These are phyloP conservation scores for Moesziomyces antarcticus DNA, from an alignment of 1,284 basidiomycete genomes.

Conservation along the genomic window DNA sequence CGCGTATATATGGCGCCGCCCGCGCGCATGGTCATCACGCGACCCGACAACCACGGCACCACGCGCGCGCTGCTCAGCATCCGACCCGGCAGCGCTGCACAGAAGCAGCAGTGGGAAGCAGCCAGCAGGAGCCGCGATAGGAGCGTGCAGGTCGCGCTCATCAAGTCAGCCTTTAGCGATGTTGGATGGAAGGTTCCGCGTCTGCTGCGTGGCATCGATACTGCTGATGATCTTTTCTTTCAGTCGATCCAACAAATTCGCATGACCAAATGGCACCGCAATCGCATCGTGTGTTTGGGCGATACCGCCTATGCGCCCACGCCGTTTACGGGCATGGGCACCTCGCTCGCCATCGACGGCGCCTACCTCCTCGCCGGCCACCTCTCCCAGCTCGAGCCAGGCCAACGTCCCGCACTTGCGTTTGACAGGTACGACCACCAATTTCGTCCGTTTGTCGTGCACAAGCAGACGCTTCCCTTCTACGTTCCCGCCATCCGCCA, in stretches of 20 bases:
- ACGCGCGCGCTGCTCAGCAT: slow-evolving; percentile 18
- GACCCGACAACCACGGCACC: slow-evolving; percentile 47
- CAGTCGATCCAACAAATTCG: slow-evolving; percentile 45
- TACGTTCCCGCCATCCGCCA: slow-evolving; percentile 31
- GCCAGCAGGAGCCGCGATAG: slow-evolving; percentile 12
- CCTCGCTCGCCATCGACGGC: slow-evolving; percentile 42
- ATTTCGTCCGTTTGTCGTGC: slow-evolving; percentile 37
- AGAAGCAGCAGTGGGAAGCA: slow-evolving; percentile 20
- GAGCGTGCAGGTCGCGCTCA: slow-evolving; percentile 28
- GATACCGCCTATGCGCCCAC: slow-evolving; percentile 54
- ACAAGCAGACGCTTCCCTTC: slow-evolving; percentile 38
- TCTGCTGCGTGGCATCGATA: slow-evolving; percentile 25
- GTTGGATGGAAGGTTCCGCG: slow-evolving; percentile 29
- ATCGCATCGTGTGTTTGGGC: slow-evolving; percentile 48
- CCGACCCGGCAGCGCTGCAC: slow-evolving; percentile 12
- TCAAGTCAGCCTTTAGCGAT: slow-evolving; percentile 18
- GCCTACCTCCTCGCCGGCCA: slow-evolving; percentile 50
- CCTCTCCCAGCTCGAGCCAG: slow-evolving; percentile 21
- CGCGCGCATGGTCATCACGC: slow-evolving; percentile 9
- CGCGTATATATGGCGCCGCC: slow-evolving; percentile 21
- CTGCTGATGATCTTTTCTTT: slow-evolving; percentile 44
- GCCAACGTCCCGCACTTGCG: slow-evolving; percentile 11
- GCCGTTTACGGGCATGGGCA: slow-evolving; percentile 52
- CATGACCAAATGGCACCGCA: slow-evolving; percentile 34
- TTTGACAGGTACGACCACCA: slow-evolving; percentile 36